These are phyloP conservation scores for Exophiala spinifera DNA, from an alignment of 2,329 filamentous ascomycete species.

Conservation along the genomic window DNA sequence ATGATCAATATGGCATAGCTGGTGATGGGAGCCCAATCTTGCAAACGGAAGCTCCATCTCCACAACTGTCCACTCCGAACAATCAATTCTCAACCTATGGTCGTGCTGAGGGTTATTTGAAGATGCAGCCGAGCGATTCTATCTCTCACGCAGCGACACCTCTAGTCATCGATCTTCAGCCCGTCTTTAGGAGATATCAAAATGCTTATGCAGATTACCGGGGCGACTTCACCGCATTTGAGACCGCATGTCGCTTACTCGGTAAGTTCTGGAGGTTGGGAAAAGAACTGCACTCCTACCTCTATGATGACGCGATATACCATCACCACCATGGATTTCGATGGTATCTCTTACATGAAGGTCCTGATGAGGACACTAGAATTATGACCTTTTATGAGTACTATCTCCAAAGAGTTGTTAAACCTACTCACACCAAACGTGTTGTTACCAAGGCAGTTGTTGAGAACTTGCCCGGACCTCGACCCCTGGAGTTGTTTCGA, in stretches of 20 bases:
- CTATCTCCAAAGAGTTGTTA: conserved; percentile 31
- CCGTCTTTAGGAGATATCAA: conserved; percentile 39
- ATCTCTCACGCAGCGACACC: neutral
- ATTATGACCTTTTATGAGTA: conserved; percentile 39
- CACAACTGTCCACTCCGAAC: conserved; percentile 7
- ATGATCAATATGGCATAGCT: too few species aligned
- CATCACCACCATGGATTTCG: conserved; percentile 39
- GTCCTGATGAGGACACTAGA: conserved; percentile 23
- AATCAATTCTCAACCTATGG: conserved; percentile 12
- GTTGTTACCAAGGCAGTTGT: conserved; percentile 5
- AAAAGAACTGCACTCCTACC: conserved; percentile 35
- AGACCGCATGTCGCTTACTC: conserved; percentile 38
- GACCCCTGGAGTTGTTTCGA: too few species aligned
- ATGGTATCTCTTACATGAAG: conserved; percentile 33
- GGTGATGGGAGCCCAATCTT: neutral
- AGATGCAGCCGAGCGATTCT: neutral
- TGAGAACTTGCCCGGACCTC: neutral
- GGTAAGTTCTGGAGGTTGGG: conserved; percentile 33
- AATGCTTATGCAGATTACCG: conserved; percentile 39
- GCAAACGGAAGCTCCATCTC: neutral
- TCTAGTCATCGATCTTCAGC: conserved; percentile 9
- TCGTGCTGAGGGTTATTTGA: neutral
- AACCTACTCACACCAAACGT: conserved; percentile 11
- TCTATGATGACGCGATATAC: conserved; percentile 49
- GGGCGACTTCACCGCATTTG: conserved; percentile 40